A percentile compares a stretch with the other conserved stretches of the same genome.
These are phyloP conservation scores for Apiospora rasikravindrae DNA, from an alignment of 2,329 filamentous ascomycete species.

Conservation along the genomic window DNA sequence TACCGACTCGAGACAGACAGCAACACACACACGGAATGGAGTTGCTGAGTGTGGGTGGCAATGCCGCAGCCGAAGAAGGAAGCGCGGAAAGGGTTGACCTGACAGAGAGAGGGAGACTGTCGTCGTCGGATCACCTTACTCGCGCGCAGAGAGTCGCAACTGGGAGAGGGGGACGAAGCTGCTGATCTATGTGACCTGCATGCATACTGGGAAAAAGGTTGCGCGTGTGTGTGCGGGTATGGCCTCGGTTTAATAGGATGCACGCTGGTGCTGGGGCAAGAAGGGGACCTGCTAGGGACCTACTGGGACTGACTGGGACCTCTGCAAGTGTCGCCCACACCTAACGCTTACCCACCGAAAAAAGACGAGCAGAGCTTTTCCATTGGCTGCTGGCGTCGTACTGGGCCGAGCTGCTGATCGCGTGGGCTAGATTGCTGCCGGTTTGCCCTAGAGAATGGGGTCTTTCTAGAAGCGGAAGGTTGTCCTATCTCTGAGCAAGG, in stretches of 20 bases:
- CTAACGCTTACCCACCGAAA: constrained; percentile 10
- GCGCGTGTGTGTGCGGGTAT: constrained; percentile 12
- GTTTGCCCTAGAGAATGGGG: constrained; percentile 34
- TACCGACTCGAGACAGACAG: not conserved
- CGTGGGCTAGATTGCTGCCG: constrained; percentile 28
- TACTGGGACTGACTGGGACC: not conserved
- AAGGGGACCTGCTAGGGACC: not conserved
- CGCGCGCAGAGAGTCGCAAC: constrained; percentile 12
- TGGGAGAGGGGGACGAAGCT: constrained; percentile 4
- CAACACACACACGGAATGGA: not conserved
- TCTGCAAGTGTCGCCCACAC: not conserved
- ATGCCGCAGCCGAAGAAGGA: not conserved
- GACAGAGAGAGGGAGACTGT: not conserved
- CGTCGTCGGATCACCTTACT: constrained; percentile 9
- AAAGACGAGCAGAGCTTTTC: not conserved
- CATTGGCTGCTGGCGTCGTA: constrained; percentile 27
- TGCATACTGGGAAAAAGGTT: constrained; percentile 5
- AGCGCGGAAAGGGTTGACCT: not conserved
- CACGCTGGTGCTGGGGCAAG: not conserved
- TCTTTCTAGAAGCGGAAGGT: constrained; percentile 40
- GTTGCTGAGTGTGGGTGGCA: not conserved
- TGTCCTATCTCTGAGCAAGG: constrained; percentile 31
- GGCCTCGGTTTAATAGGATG: constrained; percentile 6
- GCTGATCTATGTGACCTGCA: constrained; percentile 7
- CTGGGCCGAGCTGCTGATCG: constrained; percentile 30